Percentiles rank a stretch among this genome's conserved stretches.
Evolutionary conservation across 768 basidiomycete genomes (phyloP).

Genomic region (Xerocomellus intermedius): DNA sequence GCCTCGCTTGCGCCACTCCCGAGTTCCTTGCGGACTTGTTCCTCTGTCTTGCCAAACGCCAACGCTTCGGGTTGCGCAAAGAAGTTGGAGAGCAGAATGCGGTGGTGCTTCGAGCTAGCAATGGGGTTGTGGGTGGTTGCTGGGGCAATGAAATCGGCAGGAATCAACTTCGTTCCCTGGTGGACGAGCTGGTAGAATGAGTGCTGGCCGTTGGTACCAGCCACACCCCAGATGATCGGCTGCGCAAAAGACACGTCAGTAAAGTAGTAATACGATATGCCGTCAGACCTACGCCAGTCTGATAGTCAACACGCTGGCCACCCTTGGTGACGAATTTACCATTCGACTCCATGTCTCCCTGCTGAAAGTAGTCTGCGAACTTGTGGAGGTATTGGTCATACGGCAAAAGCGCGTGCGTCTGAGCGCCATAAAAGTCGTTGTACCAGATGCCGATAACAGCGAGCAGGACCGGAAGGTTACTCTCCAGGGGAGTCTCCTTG

Average conservation of each 20-base stretch:
- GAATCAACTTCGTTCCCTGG: conserved; percentile 91
- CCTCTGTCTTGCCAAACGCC: conserved; percentile 96
- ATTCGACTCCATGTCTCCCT: conserved; percentile 99
- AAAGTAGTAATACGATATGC: background rate
- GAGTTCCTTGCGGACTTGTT: conserved; percentile 71
- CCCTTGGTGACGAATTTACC: conserved; percentile 96
- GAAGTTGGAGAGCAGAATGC: conserved; percentile 96
- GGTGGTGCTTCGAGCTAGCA: conserved; percentile 85
- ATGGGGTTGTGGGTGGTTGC: conserved; percentile 90
- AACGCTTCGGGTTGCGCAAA: conserved; percentile 98
- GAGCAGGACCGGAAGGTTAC: conserved; percentile 89
- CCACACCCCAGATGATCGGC: conserved; percentile 99
- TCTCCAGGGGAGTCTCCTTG: conserved; percentile 79
- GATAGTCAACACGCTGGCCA: conserved; percentile 89
- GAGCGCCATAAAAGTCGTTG: conserved; percentile 96
- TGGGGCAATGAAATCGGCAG: conserved; percentile 90
- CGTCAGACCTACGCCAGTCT: conserved; percentile 79
- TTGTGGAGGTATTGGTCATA: conserved; percentile 99
- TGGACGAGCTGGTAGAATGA: conserved; percentile 99
- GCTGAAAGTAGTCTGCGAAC: conserved; percentile 99
- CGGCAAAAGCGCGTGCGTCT: conserved; percentile 92
- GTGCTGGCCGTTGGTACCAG: conserved; percentile 98
- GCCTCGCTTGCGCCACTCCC: conserved; percentile 74
- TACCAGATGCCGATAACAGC: conserved; percentile 96
- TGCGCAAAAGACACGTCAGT: conserved; percentile 27